Evolutionary conservation across 1,284 basidiomycete species (phyloP), one percentile per base, ranked within the genome.

Genomic region (Marasmius tenuissimus): DNA sequence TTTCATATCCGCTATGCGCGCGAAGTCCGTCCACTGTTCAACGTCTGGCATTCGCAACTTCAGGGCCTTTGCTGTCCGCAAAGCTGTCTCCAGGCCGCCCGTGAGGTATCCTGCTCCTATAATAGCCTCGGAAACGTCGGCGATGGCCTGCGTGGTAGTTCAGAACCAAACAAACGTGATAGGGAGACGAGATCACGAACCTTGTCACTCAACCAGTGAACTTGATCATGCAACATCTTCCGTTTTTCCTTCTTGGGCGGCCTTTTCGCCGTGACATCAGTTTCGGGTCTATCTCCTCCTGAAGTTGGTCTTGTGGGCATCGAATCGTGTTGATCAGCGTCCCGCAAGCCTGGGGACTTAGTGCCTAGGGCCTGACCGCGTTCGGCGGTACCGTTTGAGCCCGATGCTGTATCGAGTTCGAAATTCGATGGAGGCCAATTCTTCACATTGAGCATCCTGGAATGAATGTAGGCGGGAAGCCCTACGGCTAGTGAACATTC

Each of bases 71-170:
- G 82, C 81, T 14, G 81, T 84, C 64, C 80, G 80, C 47, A 93
- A 78, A 12, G 87, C 91, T 10, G 76, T 71, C 60, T 90, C 86
- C 57, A 80, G 78, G 51, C 89, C 92, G 7, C 86, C 87, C 27
- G 85, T 84, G 45, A 91, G 76, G 70, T 87, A 92, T 4, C 88
- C 91, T 4, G 92, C 92, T 20, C 89, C 93, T 47, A 94, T 84
- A 59, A 94, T 85, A 3, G 91, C 90, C 72, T 94, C 93, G 14
- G 85, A 83, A 50, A 92, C 89, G 73, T 94, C 92, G 55, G 92
- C 91, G 39, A 93, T 79, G n/a, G 85, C 84, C 91, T 93, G 65
- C 14, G 34, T 37, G 16, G 27, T 6, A 38, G 39, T 27, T 58
- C 34, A 61, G 61, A 61, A 58, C 54, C 62, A 52, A 34, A 39